Evolutionary conservation across 139 green algal genomes (phyloP).

Genomic region (Picochlorum sp.): DNA sequence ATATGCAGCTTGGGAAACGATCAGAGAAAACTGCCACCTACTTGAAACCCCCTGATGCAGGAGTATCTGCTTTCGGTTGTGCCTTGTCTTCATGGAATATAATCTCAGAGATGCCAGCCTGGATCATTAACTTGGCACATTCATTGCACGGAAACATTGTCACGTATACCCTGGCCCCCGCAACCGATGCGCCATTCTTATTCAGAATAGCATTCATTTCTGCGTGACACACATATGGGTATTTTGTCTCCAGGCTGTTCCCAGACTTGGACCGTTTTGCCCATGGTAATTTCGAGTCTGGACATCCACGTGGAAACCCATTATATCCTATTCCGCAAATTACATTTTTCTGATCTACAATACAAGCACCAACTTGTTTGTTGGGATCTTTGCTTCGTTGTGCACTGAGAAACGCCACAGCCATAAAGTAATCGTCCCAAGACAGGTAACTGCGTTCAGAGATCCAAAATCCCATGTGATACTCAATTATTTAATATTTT

Average conservation of each 20-base stretch:
- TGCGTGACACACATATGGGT: conserved; percentile 86
- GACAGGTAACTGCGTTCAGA: conserved; percentile 56
- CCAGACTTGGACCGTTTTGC: conserved; percentile 50
- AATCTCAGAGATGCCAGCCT: conserved; percentile 78
- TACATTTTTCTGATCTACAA: conserved; percentile 75
- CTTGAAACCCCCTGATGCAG: neutral
- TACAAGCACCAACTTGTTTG: conserved; percentile 89
- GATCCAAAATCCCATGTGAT: neutral
- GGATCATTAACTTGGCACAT: conserved; percentile 97
- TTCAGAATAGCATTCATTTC: conserved; percentile 98
- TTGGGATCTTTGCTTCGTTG: conserved; percentile 94
- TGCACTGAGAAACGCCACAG: conserved; percentile 84
- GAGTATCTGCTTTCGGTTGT: neutral
- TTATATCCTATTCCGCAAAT: conserved; percentile 99
- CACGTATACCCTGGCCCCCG: conserved; percentile 67
- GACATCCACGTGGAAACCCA: conserved; percentile 91
- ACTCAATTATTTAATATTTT: neutral
- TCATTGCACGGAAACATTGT: conserved; percentile 99
- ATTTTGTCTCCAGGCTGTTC: conserved; percentile 77
- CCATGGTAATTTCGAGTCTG: conserved; percentile 77
- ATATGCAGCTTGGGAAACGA: no score
- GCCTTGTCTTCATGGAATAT: conserved; percentile 71
- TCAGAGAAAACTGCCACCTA: no score
- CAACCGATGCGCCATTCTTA: conserved; percentile 64
- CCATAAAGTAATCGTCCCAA: conserved; percentile 99